Evolutionary conservation across 768 basidiomycete species (phyloP).

Genomic region (Paxillus involutus): DNA sequence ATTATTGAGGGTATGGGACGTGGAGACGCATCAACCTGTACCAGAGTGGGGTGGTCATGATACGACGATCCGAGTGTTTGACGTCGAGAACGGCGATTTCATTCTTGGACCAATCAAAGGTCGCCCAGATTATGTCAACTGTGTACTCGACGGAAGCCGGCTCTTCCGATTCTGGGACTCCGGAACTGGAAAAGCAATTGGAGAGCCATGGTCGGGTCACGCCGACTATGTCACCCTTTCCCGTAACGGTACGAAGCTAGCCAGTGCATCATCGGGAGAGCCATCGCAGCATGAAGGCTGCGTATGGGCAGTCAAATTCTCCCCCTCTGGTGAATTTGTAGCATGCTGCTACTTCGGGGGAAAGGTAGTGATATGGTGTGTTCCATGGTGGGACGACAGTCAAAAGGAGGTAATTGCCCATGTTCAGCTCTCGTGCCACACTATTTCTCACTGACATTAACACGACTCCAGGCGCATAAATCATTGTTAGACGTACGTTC

Average conservation of each 20-base stretch:
- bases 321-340: background rate
- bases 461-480: no score
- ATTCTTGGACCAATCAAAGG: background rate
- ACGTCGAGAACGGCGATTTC: no score
- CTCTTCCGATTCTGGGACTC: constrained; percentile 1
- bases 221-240: no score
- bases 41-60: background rate
- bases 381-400: background rate
- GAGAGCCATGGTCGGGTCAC: no score
- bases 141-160: constrained; percentile 6
- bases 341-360: background rate
- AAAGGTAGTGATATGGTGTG: background rate
- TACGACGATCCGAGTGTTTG: background rate
- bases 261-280: no score
- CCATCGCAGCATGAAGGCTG: background rate
- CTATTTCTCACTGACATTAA: no score
- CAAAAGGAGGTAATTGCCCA: no score
- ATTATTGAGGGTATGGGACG: no score
- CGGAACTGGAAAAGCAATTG: background rate
- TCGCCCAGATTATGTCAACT: background rate
- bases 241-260: no score
- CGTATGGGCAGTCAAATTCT: background rate
- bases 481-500: no score
- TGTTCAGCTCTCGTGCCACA: no score
- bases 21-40: no score